Conservation (phyloP, 2,329 filamentous ascomycete species). For the Stagonosporopsis chrysanthemi region DNA sequence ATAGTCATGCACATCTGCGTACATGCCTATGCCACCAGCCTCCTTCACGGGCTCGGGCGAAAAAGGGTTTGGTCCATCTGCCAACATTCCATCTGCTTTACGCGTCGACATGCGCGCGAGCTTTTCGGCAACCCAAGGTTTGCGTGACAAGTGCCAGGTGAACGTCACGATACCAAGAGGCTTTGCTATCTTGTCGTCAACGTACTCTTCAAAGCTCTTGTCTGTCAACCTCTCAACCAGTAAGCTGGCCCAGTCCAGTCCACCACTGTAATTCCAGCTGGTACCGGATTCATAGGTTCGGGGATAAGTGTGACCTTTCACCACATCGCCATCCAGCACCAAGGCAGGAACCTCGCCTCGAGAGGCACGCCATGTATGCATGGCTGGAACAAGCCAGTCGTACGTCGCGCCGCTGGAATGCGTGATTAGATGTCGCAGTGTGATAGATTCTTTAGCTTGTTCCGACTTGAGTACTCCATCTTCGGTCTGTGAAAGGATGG, state of each 20-base stretch:
- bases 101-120: slow-evolving; percentile 29
- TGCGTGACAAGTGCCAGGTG: slow-evolving; percentile 29
- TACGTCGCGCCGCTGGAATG: slow-evolving; percentile 6
- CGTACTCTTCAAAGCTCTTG: slow-evolving; percentile 41
- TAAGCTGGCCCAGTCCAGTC: slow-evolving; percentile 59
- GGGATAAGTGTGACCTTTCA: slow-evolving; percentile 46
- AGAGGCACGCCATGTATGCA: slow-evolving; percentile 1
- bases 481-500: slow-evolving; percentile 3
- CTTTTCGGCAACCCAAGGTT: slow-evolving; percentile 26
- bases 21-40: slow-evolving; percentile 33
- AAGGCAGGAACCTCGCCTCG: not conserved
- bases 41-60: slow-evolving; percentile 24
- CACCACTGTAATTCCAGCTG: slow-evolving; percentile 59
- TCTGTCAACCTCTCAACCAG: slow-evolving; percentile 53
- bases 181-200: not conserved
- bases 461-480: slow-evolving; percentile 1
- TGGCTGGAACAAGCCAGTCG: not conserved
- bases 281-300: slow-evolving; percentile 48
- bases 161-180: slow-evolving; percentile 43
- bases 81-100: slow-evolving; percentile 27
- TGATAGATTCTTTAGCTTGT: not conserved
- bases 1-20: slow-evolving; percentile 32
- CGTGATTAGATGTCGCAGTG: not conserved
- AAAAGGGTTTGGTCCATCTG: slow-evolving; percentile 18
- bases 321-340: slow-evolving; percentile 17